Evolutionary conservation across 768 basidiomycete genomes (phyloP).

Genomic region (Hygrophoropsis aurantiaca): DNA sequence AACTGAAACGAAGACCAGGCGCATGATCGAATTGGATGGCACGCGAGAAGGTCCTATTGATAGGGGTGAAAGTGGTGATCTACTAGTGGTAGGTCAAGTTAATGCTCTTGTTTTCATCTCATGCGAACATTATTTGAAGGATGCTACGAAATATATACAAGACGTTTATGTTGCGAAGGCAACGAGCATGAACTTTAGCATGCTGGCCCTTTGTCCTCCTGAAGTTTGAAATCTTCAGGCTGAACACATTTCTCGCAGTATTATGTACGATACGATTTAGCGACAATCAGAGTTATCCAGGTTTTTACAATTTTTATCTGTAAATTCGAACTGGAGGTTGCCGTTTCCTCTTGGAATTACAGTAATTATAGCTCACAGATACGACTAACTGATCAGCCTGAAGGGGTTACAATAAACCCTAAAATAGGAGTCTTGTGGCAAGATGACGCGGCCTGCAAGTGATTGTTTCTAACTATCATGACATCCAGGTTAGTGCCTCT

Average conservation of each 20-base stretch:
- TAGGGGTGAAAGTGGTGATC: constrained; percentile 58
- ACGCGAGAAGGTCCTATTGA: constrained; percentile 77
- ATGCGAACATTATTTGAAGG: constrained; percentile 25
- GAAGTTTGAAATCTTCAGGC: neutral
- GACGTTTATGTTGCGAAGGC: constrained; percentile 40
- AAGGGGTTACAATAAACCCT: too few relatives aligned
- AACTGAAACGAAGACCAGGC: constrained; percentile 28
- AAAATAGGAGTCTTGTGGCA: too few relatives aligned
- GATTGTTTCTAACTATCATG: too few relatives aligned
- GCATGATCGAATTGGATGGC: constrained; percentile 86
- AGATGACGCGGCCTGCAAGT: too few relatives aligned
- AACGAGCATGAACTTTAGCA: constrained; percentile 42
- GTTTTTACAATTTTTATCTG: too few relatives aligned
- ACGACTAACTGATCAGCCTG: too few relatives aligned
- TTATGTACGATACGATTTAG: too few relatives aligned
- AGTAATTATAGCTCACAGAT: too few relatives aligned
- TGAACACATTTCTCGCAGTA: too few relatives aligned
- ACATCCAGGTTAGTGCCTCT: constrained; percentile 65
- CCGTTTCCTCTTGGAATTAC: too few relatives aligned
- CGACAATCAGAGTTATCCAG: too few relatives aligned
- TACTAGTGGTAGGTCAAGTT: constrained; percentile 48
- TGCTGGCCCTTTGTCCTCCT: constrained; percentile 45
- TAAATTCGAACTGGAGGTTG: too few relatives aligned
- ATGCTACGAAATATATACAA: constrained; percentile 45
- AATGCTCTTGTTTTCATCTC: neutral